Evolutionary conservation across 2,329 filamentous ascomycete species (phyloP).

Genomic region (Exophiala sideris): DNA sequence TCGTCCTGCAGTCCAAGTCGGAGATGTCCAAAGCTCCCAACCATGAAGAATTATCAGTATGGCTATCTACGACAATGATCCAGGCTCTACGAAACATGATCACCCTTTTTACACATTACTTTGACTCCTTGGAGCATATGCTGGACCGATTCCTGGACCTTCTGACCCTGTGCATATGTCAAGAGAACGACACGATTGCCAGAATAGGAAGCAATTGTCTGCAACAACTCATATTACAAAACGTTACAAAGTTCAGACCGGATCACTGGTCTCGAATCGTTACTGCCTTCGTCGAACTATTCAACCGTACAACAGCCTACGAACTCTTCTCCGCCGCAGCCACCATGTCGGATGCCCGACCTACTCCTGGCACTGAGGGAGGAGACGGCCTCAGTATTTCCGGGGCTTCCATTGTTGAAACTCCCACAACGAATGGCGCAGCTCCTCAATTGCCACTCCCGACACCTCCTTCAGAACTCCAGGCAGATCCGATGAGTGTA

Average conservation of each 20-base stretch:
- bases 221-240: conserved; percentile 93
- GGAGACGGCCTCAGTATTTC: conserved; percentile 29
- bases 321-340: conserved; percentile 87
- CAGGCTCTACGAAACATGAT: conserved; percentile 98
- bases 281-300: conserved; percentile 91
- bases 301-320: conserved; percentile 89
- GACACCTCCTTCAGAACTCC: conserved; percentile 21
- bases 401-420: conserved; percentile 28
- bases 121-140: conserved; percentile 95
- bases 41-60: conserved; percentile 95
- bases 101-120: conserved; percentile 97
- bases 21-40: conserved; percentile 95
- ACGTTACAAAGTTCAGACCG: conserved; percentile 83
- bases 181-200: conserved; percentile 98
- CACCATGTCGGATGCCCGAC: conserved; percentile 39
- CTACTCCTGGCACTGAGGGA: conserved; percentile 20
- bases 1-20: conserved; percentile 91
- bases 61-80: conserved; percentile 99
- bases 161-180: conserved; percentile 91
- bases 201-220: conserved; percentile 97
- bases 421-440: conserved; percentile 32
- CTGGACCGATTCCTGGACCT: conserved; percentile 94
- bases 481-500: conserved; percentile 20
- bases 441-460: conserved; percentile 5
- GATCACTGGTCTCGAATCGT: conserved; percentile 95